These are phyloP conservation scores for Globisporangium lucens DNA, from an alignment of 352 stramenopile species.

Conservation along the genomic window DNA sequence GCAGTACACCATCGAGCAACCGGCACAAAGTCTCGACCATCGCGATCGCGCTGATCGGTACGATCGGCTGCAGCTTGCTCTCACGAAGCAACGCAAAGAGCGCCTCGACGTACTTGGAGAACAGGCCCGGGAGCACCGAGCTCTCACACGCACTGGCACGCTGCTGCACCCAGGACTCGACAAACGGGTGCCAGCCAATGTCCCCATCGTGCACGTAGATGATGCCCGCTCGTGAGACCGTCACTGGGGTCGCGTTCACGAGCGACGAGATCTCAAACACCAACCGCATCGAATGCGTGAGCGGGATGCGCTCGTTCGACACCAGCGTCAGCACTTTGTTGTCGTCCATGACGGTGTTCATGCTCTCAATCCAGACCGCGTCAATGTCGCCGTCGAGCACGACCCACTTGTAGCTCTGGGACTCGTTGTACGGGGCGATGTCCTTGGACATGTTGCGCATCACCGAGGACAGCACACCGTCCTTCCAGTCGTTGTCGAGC, in stretches of 20 bases:
- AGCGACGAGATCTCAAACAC: constrained; percentile 98
- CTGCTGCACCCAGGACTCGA: constrained; percentile 91
- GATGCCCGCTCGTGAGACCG: constrained; percentile 95
- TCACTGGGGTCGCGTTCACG: constrained; percentile 94
- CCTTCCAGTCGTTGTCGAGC: constrained; percentile 97
- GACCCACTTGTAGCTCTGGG: constrained; percentile 89
- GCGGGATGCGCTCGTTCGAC: constrained; percentile 95
- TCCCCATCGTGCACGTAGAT: constrained; percentile 94
- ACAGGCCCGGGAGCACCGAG: constrained; percentile 83
- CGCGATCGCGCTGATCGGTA: constrained; percentile 51
- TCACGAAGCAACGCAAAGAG: constrained; percentile 71
- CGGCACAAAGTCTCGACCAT: constrained; percentile 91
- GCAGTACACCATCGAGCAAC: constrained; percentile 92
- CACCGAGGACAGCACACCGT: constrained; percentile 94
- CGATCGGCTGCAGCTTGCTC: constrained; percentile 56
- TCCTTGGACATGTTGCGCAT: constrained; percentile 98
- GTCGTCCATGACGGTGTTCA: constrained; percentile 92
- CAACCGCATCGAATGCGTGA: constrained; percentile 95
- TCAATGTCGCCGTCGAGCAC: constrained; percentile 95
- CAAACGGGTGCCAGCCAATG: constrained; percentile 92
- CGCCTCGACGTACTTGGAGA: constrained; percentile 93
- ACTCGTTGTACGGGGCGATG: constrained; percentile 72
- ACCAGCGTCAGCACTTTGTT: constrained; percentile 96
- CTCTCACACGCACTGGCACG: constrained; percentile 81
- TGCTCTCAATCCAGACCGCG: constrained; percentile 93